Evolutionary conservation across 129 eudicot genomes (phyloP).

Genomic region (Lonicera japonica): DNA sequence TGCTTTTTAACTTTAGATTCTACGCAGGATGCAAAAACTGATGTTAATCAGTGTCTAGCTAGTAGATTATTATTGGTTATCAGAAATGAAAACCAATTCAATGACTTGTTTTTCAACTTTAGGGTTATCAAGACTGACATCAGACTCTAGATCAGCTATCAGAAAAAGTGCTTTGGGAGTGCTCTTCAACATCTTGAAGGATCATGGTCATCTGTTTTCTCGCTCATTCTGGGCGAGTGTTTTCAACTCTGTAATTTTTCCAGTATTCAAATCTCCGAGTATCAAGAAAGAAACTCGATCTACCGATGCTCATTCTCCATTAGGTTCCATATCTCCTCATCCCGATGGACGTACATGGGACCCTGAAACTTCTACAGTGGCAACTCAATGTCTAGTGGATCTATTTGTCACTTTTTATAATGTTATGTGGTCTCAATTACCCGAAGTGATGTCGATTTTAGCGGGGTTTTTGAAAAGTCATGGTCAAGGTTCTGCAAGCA

Average conservation of each 20-base stretch:
- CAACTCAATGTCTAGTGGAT: constrained; percentile 75
- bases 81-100: too few species aligned
- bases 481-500: constrained; percentile 67
- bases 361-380: constrained; percentile 75
- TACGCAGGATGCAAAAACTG: too few species aligned
- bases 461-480: constrained; percentile 54
- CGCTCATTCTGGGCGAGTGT: constrained; percentile 72
- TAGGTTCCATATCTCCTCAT: constrained; percentile 20
- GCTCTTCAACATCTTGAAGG: constrained; percentile 90
- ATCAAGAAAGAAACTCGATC: constrained; percentile 33
- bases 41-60: too few species aligned
- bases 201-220: constrained; percentile 89
- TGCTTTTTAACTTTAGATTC: not conserved
- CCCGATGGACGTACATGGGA: constrained; percentile 60
- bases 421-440: constrained; percentile 56
- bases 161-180: constrained; percentile 89
- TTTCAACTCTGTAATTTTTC: constrained; percentile 56
- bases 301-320: constrained; percentile 22
- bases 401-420: constrained; percentile 56
- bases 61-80: too few species aligned
- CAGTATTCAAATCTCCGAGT: constrained; percentile 46
- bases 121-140: constrained; percentile 83
- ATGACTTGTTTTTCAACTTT: too few species aligned
- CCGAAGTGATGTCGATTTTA: constrained; percentile 47
- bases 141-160: constrained; percentile 90